Evolutionary conservation across 176 grass and related monocot species (phyloP), one percentile per base, ranked within the genome.

Genomic region (Paspalum vaginatum): DNA sequence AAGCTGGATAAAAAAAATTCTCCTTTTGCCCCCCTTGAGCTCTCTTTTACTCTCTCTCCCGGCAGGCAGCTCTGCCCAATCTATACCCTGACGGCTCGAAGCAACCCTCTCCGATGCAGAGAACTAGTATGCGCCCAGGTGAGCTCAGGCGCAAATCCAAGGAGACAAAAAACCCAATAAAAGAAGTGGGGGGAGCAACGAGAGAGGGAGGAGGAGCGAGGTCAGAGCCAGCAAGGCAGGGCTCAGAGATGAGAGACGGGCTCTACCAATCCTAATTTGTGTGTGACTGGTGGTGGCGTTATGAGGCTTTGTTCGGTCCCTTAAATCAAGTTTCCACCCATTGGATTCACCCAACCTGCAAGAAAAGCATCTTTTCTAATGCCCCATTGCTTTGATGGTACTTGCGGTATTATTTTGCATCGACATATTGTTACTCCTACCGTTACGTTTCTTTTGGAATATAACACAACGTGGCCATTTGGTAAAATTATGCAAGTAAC

Each of bases 251-350:
- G 88, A 73, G 70, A 76, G 85, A 93, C 88, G 88, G 91, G 90
- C 90, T 81, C 82, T 94, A 94, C 88, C 88, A 83, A 85, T 86
- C 79, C 85, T 94, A 48, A 88, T 83, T 75, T 79, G 72, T 58
- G 80, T 21, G 68, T 39, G 47, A 80, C 74, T 81, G 67, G 61
- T 59, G 66, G 67, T 84, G 83, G n/a, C 37, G 48, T 75, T 75
- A 48, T 27, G 53, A 32, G 79, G 76, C 64, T 65, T 80, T 60
- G 56, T 59, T 59, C 21, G 50, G 49, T 72, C 76, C 89, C 64
- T 74, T 74, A 42, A 74, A 86, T 58, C 49, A 70, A 76, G 55
- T 55, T 78, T 74, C 59, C 81, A 78, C 46, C 61, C 8, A 18
- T 71, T 71, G 24, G 46, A 18, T 65, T 75, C 81, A 49, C 81